These are phyloP conservation scores for Suhomyces sp. DNA, from an alignment of 805 yeast genomes.

Conservation along the genomic window DNA sequence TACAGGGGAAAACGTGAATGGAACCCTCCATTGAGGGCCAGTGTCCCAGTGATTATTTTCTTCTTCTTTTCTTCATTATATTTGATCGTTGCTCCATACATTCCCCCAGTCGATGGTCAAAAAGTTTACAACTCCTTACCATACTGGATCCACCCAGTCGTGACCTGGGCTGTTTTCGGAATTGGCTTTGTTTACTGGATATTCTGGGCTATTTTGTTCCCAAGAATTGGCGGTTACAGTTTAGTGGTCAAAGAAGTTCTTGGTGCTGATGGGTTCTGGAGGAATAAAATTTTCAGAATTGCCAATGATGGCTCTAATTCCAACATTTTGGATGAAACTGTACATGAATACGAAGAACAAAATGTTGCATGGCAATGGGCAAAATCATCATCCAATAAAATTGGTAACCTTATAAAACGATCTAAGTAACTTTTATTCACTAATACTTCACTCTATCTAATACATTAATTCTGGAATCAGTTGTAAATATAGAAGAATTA, in stretches of 20 bases:
- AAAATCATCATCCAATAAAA: not conserved
- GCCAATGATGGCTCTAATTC: slow-evolving; percentile 10
- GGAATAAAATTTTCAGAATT: slow-evolving; percentile 51
- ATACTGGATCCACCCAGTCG: slow-evolving; percentile 76
- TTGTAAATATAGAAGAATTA: not conserved
- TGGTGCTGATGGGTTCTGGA: slow-evolving; percentile 73
- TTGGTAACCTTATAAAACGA: not conserved
- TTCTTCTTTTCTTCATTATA: slow-evolving; percentile 65
- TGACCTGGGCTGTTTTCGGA: slow-evolving; percentile 73
- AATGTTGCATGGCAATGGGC: not conserved
- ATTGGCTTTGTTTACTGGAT: slow-evolving; percentile 67
- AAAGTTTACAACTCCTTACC: slow-evolving; percentile 68
- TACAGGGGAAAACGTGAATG: slow-evolving; percentile 52
- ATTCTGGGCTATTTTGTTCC: slow-evolving; percentile 58
- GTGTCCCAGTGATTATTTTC: slow-evolving; percentile 59
- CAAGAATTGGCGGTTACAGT: slow-evolving; percentile 50
- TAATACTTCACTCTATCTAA: not conserved
- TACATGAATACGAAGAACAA: not conserved
- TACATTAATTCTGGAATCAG: not conserved
- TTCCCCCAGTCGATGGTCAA: slow-evolving; percentile 68
- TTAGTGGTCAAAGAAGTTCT: slow-evolving; percentile 52
- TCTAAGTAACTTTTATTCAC: not conserved
- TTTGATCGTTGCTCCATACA: slow-evolving; percentile 71
- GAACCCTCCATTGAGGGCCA: slow-evolving; percentile 70
- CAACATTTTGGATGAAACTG: slow-evolving; percentile 3